Percentiles rank a stretch among this genome's conserved stretches.
Conservation (phyloP, 345 rosid genomes). For the Gossypium turneri region DNA sequence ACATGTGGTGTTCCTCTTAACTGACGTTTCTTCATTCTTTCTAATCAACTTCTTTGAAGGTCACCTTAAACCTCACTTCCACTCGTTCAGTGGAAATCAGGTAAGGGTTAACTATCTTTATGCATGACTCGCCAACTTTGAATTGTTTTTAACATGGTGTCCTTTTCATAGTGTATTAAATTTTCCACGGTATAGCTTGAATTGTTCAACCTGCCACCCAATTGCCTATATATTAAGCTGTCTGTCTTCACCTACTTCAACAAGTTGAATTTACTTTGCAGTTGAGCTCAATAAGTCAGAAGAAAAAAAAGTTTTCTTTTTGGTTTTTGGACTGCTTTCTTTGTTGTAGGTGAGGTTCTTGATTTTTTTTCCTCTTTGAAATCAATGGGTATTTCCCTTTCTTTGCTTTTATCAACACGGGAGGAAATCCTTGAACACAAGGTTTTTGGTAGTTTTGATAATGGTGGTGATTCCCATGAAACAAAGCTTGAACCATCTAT, state of each 20-base stretch:
- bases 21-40: constrained; percentile 18
- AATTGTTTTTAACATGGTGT: constrained; percentile 9
- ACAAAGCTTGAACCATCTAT: constrained; percentile 7
- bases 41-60: constrained; percentile 32
- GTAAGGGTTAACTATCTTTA: neutral
- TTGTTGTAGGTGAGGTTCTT: constrained; percentile 16
- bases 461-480: constrained; percentile 31
- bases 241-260: neutral
- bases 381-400: constrained; percentile 50
- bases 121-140: constrained; percentile 20
- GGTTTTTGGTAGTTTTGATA: constrained; percentile 26
- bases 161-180: neutral
- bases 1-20: constrained; percentile 6
- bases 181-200: neutral
- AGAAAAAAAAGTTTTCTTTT: neutral
- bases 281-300: neutral
- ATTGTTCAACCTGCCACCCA: constrained; percentile 14
- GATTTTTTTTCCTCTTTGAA: constrained; percentile 12
- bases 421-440: constrained; percentile 28
- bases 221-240: neutral
- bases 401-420: constrained; percentile 42
- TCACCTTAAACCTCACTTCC: neutral
- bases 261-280: neutral
- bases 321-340: neutral
- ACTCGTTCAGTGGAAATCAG: neutral